Percentiles rank a stretch among this genome's conserved stretches.
These are phyloP conservation scores for Prunus salicina DNA, from an alignment of 306 rosid genomes.

Conservation along the genomic window DNA sequence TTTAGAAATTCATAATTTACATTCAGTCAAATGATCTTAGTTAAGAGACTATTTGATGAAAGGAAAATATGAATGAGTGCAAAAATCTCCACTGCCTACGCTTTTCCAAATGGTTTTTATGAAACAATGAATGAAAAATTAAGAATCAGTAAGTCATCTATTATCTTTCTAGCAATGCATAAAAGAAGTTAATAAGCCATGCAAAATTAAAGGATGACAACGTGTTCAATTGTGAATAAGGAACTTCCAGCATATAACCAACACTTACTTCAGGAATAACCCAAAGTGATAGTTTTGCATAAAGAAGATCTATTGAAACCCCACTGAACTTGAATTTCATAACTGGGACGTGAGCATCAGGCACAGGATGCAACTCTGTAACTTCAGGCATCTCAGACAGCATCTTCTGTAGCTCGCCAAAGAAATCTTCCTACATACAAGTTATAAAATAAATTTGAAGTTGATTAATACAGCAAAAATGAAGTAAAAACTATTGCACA, in stretches of 20 bases:
- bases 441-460: conserved; percentile 25
- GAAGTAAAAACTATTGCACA: not conserved
- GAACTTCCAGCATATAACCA: not conserved
- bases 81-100: not conserved
- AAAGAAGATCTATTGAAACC: conserved; percentile 87
- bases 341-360: conserved; percentile 94
- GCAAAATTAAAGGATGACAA: not conserved
- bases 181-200: not conserved
- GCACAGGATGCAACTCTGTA: conserved; percentile 88
- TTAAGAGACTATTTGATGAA: not conserved
- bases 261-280: conserved; percentile 90
- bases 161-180: not conserved
- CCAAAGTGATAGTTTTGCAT: conserved; percentile 85
- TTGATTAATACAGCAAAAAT: not conserved
- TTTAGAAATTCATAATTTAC: not conserved
- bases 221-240: not conserved
- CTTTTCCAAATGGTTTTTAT: not conserved
- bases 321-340: conserved; percentile 77
- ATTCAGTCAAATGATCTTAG: not conserved
- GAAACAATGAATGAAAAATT: not conserved
- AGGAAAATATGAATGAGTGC: not conserved
- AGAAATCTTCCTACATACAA: conserved; percentile 79
- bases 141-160: not conserved
- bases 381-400: conserved; percentile 91
- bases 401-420: conserved; percentile 77